Evolutionary conservation across 805 yeast genomes (phyloP), one percentile per base, ranked within the genome.

Genomic region (Yarrowia yakushimensis): DNA sequence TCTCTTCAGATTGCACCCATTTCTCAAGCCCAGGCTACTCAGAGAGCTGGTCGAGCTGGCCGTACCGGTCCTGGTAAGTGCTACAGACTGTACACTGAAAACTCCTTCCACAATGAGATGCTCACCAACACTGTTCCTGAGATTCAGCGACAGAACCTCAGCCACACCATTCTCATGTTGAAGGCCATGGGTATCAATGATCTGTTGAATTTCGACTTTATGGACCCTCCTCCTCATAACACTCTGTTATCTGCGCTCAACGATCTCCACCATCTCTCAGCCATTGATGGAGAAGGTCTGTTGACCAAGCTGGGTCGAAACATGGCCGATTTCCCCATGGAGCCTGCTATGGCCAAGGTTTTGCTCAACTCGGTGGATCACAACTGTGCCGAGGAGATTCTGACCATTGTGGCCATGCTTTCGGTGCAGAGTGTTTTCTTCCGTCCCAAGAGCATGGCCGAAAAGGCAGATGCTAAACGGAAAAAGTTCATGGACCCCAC

Each of bases 41-140:
- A 94, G 75, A 80, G 99, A 70, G 92, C 97, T 0, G 99, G 99
- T 71, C 84, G 99, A 78, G 99, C 98, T 6, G 99, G 99, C 42
- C 86, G 99, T 78, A 91, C 96, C 8, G 92, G 96, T 0, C 97
- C 98, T 0, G 99, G 99, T 17, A 89, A 90, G 71, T 94, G 98
- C 74, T 94, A 87, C 70, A 73, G 99, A 37, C 76, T 94, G 22
- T 94, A 85, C 71, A 93, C 99, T 0, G 89, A 90, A 71, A 81
- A 87, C 81, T 85, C 94, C 0, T 94, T 83, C 68, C 78, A 82
- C 65, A 81, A 87, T 67, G 98, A 93, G 67, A 77, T 94, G 71
- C 86, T 87, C 11, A 78, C 82, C 2, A 86, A 85, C 70, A 90
- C 97, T 0, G 85, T 88, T 0, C 98, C 99, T 0, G 99, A 94